phyloP scores from a whole-genome alignment of 192 early-diverging fungal species.

The Coemansia sp. region DNA sequence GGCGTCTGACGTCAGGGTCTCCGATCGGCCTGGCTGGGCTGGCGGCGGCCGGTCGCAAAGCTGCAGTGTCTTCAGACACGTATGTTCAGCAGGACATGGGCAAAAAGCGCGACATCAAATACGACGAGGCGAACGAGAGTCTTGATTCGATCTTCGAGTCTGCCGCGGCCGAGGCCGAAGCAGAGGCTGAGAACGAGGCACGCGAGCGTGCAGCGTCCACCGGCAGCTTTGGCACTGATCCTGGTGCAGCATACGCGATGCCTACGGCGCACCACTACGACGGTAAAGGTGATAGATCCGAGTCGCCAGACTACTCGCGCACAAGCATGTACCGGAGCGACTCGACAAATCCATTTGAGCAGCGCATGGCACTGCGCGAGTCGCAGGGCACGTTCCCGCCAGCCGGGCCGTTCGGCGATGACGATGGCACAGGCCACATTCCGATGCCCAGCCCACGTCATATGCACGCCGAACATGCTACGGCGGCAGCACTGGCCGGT shows the following conservation, averaged over 20 bases:
- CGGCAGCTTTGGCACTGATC: conserved; percentile 13
- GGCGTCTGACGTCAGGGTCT: conserved; percentile 37
- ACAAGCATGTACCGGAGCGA: conserved; percentile 40
- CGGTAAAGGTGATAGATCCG: conserved; percentile 15
- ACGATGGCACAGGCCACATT: conserved; percentile 32
- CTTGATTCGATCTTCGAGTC: conserved; percentile 54
- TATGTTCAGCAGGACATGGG: conserved; percentile 36
- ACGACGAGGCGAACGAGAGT: conserved; percentile 41
- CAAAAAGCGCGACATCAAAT: conserved; percentile 20
- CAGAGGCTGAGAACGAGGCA: conserved; percentile 44
- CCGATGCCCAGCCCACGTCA: conserved; percentile 42
- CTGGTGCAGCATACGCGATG: conserved; percentile 19
- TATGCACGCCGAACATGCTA: conserved; percentile 32
- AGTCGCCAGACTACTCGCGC: conserved; percentile 21
- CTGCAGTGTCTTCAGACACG: conserved; percentile 46
- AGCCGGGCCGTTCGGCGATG: conserved; percentile 38
- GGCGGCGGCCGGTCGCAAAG: conserved; percentile 39
- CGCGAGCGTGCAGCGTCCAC: conserved; percentile 37
- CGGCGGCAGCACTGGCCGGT: conserved; percentile 41
- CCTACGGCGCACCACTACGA: conserved; percentile 30
- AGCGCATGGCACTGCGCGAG: conserved; percentile 50
- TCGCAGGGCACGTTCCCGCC: conserved; percentile 53
- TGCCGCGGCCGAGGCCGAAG: conserved; percentile 45
- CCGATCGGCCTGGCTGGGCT: conserved; percentile 35
- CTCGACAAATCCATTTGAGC: conserved; percentile 54